Evolutionary conservation across 768 basidiomycete species (phyloP), one percentile per base, ranked within the genome.

Genomic region (Mycena chlorophos): DNA sequence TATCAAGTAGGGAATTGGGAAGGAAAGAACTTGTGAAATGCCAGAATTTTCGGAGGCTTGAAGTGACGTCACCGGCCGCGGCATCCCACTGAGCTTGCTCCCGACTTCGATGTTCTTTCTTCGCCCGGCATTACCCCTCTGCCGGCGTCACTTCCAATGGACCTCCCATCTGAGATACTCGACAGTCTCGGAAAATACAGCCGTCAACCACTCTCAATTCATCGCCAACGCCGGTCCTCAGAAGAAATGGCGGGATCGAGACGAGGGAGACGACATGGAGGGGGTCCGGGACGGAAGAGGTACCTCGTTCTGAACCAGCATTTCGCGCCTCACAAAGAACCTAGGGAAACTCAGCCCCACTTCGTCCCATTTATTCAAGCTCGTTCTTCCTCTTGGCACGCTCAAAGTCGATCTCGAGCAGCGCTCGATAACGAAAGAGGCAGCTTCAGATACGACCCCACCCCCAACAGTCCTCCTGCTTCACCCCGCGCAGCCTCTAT

Each of bases 401-500:
- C 55, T 74, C 14, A 55, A 54, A 55, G 43, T 57, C 45, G 31
- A 51, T 28, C 49, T 49, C 31, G 55, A 39, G 42, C 54, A 48
- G 40, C 47, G 49, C 25, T 17, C 51, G 38, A 51, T 40, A 43
- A 39, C 55, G 43, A 40, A 51, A 22, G 28, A 50, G 25, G 25
- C 28, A 39, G 57, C 49, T 39, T 30, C 28, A 38, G 46, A 42
- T 54, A 26, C 30, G 28, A 22, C 51, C 46, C 51, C 55, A 54
- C 68, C 70, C 42, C 74, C 84, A 65, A 63, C 80, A 61, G 82
- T 87, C 4, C 79, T 87, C 56, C 78, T 88, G 5, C 74, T 88
- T 0, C 87, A 88, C 56, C 86, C 86, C 4, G 80, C 83, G 0
- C 87, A 88, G 60, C 87, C 86, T 0, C 77, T 88, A 5, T 84